Evolutionary conservation across 2,329 filamentous ascomycete genomes (phyloP).

Genomic region (Moelleriella libera): DNA sequence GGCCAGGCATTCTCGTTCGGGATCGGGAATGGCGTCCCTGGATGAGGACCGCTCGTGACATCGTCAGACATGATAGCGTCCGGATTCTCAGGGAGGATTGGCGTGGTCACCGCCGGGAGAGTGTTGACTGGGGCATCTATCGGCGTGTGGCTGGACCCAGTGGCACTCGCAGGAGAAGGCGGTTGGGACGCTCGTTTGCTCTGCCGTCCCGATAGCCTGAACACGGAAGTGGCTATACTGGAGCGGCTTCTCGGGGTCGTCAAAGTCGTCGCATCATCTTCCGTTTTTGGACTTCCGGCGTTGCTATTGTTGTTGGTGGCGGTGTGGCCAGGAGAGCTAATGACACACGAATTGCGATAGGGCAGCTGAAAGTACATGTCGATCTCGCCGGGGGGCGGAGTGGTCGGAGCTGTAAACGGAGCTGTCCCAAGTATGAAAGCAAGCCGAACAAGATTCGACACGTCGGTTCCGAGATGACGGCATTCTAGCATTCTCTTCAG

Average conservation of each 20-base stretch:
- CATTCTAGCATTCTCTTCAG: constrained; percentile 30
- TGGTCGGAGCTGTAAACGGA: constrained; percentile 20
- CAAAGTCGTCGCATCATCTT: constrained; percentile 14
- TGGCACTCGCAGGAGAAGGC: constrained; percentile 15
- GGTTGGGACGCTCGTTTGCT: constrained; percentile 21
- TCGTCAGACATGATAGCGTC: constrained; percentile 20
- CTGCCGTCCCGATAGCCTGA: constrained; percentile 16
- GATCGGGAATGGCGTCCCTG: constrained; percentile 25
- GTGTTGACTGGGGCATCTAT: neutral
- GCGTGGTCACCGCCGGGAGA: neutral
- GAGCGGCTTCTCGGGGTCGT: constrained; percentile 13
- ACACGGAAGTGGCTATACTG: constrained; percentile 16
- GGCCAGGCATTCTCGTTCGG: constrained; percentile 23
- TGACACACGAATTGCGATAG: constrained; percentile 19
- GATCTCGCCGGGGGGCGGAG: constrained; percentile 23
- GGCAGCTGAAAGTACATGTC: constrained; percentile 24
- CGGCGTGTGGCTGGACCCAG: constrained; percentile 4
- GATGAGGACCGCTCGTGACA: constrained; percentile 19
- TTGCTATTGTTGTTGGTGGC: constrained; percentile 2
- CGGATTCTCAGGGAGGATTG: constrained; percentile 3
- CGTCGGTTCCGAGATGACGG: constrained; percentile 25
- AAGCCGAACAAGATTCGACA: constrained; percentile 25
- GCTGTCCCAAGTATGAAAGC: constrained; percentile 28
- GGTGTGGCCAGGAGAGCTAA: constrained; percentile 17
- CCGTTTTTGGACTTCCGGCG: constrained; percentile 10